phyloP scores from a whole-genome alignment of 352 stramenopile genomes.

The Pythium rishiriense region DNA sequence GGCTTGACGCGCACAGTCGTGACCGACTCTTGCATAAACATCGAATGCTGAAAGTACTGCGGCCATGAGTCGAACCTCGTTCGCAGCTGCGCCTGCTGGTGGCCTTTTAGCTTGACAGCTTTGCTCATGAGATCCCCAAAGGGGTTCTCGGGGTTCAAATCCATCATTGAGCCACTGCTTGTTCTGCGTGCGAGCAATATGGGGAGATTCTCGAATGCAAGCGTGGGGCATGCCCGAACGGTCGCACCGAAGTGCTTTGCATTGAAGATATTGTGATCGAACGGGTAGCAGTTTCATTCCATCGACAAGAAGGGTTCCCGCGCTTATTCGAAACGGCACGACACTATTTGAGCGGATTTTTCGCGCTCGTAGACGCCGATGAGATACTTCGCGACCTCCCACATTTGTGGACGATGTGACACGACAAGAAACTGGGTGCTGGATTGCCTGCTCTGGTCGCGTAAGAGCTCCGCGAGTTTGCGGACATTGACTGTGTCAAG shows the following conservation, averaged over 20 bases:
- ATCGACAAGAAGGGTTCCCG: background rate
- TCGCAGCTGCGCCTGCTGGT: slow-evolving; percentile 78
- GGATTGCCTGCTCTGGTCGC: slow-evolving; percentile 22
- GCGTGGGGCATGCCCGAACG: slow-evolving; percentile 2
- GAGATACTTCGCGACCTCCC: slow-evolving; percentile 26
- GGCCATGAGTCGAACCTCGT: slow-evolving; percentile 76
- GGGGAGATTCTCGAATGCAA: background rate
- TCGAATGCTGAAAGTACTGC: slow-evolving; percentile 85
- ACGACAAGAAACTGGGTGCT: slow-evolving; percentile 40
- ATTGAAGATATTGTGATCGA: slow-evolving; percentile 5
- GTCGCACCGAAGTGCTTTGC: slow-evolving; percentile 8
- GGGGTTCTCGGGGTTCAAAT: slow-evolving; percentile 64
- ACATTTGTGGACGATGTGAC: slow-evolving; percentile 43
- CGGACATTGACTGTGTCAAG: slow-evolving; percentile 40
- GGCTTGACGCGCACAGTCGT: slow-evolving; percentile 38
- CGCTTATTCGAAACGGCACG: slow-evolving; percentile 30
- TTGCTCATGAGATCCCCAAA: slow-evolving; percentile 87
- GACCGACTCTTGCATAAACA: slow-evolving; percentile 86
- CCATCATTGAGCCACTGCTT: slow-evolving; percentile 36
- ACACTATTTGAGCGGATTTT: slow-evolving; percentile 30
- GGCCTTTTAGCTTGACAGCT: slow-evolving; percentile 82
- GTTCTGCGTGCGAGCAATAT: background rate
- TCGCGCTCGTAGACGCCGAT: slow-evolving; percentile 34
- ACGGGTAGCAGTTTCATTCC: slow-evolving; percentile 21
- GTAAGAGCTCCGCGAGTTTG: slow-evolving; percentile 31